These are phyloP conservation scores for Boletellus ananas DNA, from an alignment of 768 basidiomycete genomes.

Conservation along the genomic window DNA sequence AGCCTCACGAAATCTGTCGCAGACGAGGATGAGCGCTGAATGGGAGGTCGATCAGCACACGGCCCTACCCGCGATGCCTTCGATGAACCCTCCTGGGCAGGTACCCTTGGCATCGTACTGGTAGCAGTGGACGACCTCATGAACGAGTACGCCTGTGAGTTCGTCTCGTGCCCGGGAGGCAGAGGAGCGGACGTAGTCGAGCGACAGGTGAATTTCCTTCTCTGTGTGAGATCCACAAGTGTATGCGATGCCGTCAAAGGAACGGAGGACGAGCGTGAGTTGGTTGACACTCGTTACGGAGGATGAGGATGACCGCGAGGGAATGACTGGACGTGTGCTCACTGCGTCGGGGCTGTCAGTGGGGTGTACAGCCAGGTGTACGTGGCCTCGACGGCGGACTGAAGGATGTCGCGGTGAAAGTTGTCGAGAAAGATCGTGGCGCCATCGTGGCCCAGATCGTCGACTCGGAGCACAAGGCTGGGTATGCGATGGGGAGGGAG, in stretches of 20 bases:
- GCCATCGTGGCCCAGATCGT: constrained; percentile 59
- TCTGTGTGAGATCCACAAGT: constrained; percentile 51
- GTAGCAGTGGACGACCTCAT: constrained; percentile 78
- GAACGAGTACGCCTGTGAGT: constrained; percentile 65
- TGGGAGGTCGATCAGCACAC: background rate
- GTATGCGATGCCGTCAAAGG: constrained; percentile 70
- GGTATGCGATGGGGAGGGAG: constrained; percentile 52
- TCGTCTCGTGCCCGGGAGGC: constrained; percentile 49
- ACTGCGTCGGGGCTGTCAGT: constrained; percentile 47
- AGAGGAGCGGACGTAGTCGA: constrained; percentile 53
- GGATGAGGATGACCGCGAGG: constrained; percentile 6
- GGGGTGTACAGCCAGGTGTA: constrained; percentile 42
- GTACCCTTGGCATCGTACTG: constrained; percentile 61
- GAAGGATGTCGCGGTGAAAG: constrained; percentile 40
- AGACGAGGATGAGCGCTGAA: background rate
- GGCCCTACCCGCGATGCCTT: constrained; percentile 71
- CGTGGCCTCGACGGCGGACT: constrained; percentile 37
- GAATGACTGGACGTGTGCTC: constrained; percentile 19
- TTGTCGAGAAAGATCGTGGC: constrained; percentile 51
- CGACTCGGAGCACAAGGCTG: constrained; percentile 49
- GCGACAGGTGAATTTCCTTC: constrained; percentile 75
- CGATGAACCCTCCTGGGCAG: constrained; percentile 68
- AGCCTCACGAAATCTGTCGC: constrained; percentile 66
- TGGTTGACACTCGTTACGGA: constrained; percentile 41
- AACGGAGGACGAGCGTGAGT: constrained; percentile 56